phyloP scores from a whole-genome alignment of 2,329 filamentous ascomycete species.

The Ilyonectria sp. region DNA sequence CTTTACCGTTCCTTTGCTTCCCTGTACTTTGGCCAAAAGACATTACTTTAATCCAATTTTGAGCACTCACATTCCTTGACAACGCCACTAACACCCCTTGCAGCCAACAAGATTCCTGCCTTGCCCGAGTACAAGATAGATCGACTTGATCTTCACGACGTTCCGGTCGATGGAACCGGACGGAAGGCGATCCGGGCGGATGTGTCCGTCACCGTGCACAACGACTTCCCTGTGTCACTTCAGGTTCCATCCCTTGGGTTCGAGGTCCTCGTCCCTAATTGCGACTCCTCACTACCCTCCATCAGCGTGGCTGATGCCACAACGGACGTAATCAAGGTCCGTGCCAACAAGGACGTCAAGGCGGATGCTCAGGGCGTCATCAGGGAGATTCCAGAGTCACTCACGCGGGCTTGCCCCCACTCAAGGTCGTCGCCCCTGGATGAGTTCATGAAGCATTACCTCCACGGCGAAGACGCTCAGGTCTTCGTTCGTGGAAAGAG shows the following conservation, averaged over 20 bases:
- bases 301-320: constrained; percentile 85
- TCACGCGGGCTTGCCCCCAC: constrained; percentile 82
- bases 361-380: constrained; percentile 82
- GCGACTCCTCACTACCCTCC: constrained; percentile 77
- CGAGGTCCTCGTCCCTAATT: constrained; percentile 88
- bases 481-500: constrained; percentile 88
- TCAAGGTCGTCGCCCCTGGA: constrained; percentile 88
- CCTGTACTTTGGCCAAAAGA: constrained; percentile 74
- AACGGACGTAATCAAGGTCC: constrained; percentile 77
- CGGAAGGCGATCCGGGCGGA: constrained; percentile 83
- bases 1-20: constrained; percentile 76
- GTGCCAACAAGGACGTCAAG: constrained; percentile 77
- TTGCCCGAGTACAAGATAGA: constrained; percentile 89
- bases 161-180: constrained; percentile 63
- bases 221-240: constrained; percentile 84
- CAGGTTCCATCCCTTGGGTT: constrained; percentile 86
- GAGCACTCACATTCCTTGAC: constrained; percentile 36
- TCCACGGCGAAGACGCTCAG: constrained; percentile 83
- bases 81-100: constrained; percentile 52
- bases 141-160: constrained; percentile 84
- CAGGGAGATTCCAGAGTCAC: constrained; percentile 78
- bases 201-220: constrained; percentile 79
- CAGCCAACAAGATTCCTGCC: constrained; percentile 79
- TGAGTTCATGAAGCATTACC: constrained; percentile 83
- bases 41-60: constrained; percentile 53